phyloP scores from a whole-genome alignment of 1,139 yeast species.

The Blastobotrys indianensis region DNA sequence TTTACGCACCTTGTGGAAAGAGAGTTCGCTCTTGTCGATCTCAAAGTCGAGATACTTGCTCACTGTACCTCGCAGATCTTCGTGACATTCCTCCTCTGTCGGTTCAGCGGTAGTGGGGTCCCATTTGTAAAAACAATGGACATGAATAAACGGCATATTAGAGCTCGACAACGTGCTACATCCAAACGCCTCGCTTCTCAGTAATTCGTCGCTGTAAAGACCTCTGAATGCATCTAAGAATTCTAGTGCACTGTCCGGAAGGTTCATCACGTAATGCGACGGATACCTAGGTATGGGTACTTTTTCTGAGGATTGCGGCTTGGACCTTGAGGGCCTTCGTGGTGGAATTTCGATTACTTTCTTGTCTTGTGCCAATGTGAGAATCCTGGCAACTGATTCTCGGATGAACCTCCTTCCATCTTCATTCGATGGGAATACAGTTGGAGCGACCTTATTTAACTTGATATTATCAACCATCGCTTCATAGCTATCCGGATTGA shows the following conservation, averaged over 20 bases:
- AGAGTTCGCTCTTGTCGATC: constrained; percentile 41
- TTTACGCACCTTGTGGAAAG: constrained; percentile 78
- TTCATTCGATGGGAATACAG: constrained; percentile 59
- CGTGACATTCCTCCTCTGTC: constrained; percentile 54
- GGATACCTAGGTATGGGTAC: constrained; percentile 51
- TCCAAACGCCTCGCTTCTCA: constrained; percentile 32
- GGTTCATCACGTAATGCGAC: constrained; percentile 84
- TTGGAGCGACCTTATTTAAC: constrained; percentile 54
- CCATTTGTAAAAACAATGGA: constrained; percentile 89
- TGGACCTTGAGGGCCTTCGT: constrained; percentile 24
- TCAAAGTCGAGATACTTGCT: constrained; percentile 47
- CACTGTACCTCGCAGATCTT: constrained; percentile 57
- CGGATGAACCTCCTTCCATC: constrained; percentile 83
- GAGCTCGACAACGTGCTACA: constrained; percentile 11
- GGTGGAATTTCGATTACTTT: constrained; percentile 21
- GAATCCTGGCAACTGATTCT: constrained; percentile 50
- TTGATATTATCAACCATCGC: constrained; percentile 61
- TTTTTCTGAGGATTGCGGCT: constrained; percentile 15
- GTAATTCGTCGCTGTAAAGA: constrained; percentile 44
- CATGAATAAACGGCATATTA: constrained; percentile 67
- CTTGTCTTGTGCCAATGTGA: constrained; percentile 27
- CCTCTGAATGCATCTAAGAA: constrained; percentile 76
- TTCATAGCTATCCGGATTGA: constrained; percentile 80
- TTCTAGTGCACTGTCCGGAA: constrained; percentile 90
- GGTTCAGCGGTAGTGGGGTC: constrained; percentile 69